Base-by-base conservation (phyloP, 306 rosid species). In the Dryas alaskensis region DNA sequence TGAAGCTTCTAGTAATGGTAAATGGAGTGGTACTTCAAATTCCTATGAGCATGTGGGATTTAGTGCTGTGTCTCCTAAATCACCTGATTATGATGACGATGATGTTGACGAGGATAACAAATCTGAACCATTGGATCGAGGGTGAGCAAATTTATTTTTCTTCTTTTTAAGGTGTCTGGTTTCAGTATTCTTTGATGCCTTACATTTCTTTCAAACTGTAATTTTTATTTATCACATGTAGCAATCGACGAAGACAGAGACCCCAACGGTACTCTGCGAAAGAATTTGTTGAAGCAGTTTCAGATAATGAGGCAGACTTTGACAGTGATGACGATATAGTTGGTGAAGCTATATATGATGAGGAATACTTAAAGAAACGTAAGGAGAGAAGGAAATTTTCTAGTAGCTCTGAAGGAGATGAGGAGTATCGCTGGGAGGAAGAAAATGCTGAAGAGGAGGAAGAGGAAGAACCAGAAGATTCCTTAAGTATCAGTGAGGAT, bases 391-490 rank as follows among this genome's bases (percentile, higher is more conserved):
- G 85, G 87, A 92, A 76, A 71, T 72, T 79, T 67, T 90, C 97
- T 22, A 95, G 99, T 85, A 89, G 98, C 82, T 95, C 99, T 60
- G 99, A 95, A 84, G 99, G 93, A 63, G 99, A 95, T 75, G 99
- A 90, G 77, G 99, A 95, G 83, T 86, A 95, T 81, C 87, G 70
- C 67, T 85, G 92, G 87, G 97, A 92, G 60, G 97, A 94, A 64
- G 96, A 91, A 69, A 89, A 92, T 81, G 82, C 86, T n/a, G 99
- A 92, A 80, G 99, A 95, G 47, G 99, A 91, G 60, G 97, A 94
- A 45, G 90, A 87, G 10, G 91, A 84, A 19, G 98, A 93, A 10
- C 96, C 88, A 3, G 98, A 91, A 19, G 92, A 85, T 68, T 89
- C 92, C 63, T 70, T 82, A 45, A 90, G 97, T 84, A 78, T 78